Evolutionary conservation across 352 stramenopile genomes (phyloP).

Genomic region (Globisporangium lucens): DNA sequence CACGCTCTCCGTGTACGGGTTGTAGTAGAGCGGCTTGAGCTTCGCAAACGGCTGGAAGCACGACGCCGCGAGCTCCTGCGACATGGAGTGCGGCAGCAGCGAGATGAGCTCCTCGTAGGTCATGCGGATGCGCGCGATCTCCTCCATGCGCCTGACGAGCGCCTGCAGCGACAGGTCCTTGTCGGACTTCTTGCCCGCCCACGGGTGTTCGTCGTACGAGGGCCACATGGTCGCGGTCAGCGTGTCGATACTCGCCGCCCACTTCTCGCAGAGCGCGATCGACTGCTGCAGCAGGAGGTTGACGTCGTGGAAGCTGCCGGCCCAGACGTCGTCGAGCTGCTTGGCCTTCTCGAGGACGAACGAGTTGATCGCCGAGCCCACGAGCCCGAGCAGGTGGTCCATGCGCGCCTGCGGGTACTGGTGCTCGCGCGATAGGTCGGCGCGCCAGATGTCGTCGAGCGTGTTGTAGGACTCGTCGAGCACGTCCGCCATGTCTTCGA

Average conservation of each 20-base stretch:
- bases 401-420: slow-evolving; percentile 87
- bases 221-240: slow-evolving; percentile 81
- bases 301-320: slow-evolving; percentile 52
- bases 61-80: slow-evolving; percentile 34
- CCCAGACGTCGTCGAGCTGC: slow-evolving; percentile 59
- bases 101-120: slow-evolving; percentile 87
- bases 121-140: slow-evolving; percentile 78
- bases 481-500: slow-evolving; percentile 83
- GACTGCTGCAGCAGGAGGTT: slow-evolving; percentile 55
- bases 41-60: slow-evolving; percentile 71
- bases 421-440: slow-evolving; percentile 50
- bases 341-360: slow-evolving; percentile 60
- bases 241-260: slow-evolving; percentile 62
- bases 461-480: slow-evolving; percentile 84
- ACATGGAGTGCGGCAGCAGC: slow-evolving; percentile 46
- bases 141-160: slow-evolving; percentile 67
- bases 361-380: slow-evolving; percentile 70
- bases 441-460: slow-evolving; percentile 89
- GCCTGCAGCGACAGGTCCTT: slow-evolving; percentile 40
- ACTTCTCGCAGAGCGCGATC: slow-evolving; percentile 82
- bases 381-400: slow-evolving; percentile 84
- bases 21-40: slow-evolving; percentile 84
- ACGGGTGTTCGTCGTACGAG: slow-evolving; percentile 78
- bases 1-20: slow-evolving; percentile 84
- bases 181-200: slow-evolving; percentile 44